Conservation (phyloP, 495 filamentous ascomycete species). For the Bryoglossum gracile region DNA sequence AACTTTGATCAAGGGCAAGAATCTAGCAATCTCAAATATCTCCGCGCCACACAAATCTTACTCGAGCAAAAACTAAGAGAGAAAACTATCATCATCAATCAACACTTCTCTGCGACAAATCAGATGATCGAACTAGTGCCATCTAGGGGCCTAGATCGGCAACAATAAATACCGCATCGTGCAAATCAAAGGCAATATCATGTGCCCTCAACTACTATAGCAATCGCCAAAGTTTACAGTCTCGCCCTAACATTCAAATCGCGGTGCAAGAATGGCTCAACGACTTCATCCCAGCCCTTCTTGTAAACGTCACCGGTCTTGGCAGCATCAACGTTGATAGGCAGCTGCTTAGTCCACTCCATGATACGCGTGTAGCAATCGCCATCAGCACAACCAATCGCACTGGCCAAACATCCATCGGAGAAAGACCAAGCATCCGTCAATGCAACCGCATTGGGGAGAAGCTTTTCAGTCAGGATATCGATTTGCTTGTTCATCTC, state of each 20-base stretch:
- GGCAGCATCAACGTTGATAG: conserved; percentile 17
- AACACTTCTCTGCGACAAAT: too few species aligned
- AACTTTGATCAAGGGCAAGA: too few species aligned
- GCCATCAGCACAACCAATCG: conserved; percentile 26
- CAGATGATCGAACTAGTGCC: too few species aligned
- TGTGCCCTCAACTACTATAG: not conserved
- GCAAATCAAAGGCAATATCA: not conserved
- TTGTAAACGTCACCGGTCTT: conserved; percentile 1
- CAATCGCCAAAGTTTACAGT: not conserved
- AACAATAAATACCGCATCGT: too few species aligned
- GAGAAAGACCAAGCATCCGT: conserved; percentile 31
- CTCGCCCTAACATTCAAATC: not conserved
- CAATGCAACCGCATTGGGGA: conserved; percentile 23
- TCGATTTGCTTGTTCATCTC: conserved; percentile 16
- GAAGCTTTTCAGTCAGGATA: conserved; percentile 18
- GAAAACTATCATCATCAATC: too few species aligned
- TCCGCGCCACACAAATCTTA: too few species aligned
- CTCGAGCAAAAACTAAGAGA: too few species aligned
- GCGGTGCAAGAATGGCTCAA: not conserved
- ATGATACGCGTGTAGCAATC: conserved; percentile 27
- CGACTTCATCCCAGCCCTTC: conserved; percentile 2
- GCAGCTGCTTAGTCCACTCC: conserved; percentile 26
- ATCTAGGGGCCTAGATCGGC: too few species aligned
- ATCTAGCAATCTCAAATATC: too few species aligned
- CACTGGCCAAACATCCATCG: conserved; percentile 25